A percentile compares a stretch with the other conserved stretches of the same genome.
phyloP scores from a whole-genome alignment of 2,329 filamentous ascomycete species.

The Colletotrichum liaoningense region DNA sequence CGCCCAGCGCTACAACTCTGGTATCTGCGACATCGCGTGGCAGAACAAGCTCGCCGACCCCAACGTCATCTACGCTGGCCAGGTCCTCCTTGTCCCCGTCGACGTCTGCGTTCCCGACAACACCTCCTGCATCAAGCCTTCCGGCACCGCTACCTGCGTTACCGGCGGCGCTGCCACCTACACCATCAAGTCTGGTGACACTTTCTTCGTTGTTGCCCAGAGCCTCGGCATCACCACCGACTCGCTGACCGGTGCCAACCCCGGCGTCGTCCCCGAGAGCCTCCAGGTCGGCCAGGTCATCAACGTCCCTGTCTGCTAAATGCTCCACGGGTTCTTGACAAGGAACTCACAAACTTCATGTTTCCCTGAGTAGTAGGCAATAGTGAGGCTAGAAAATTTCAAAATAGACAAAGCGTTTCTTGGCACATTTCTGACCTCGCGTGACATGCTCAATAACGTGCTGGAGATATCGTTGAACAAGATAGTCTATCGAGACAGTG shows the following conservation, averaged over 20 bases:
- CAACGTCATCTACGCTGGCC: conserved; percentile 6
- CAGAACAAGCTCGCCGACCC: conserved; percentile 17
- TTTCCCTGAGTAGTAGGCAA: background rate
- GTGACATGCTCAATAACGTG: too few species aligned
- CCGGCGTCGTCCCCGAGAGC: background rate
- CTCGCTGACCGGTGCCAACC: conserved; percentile 17
- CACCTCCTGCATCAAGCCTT: conserved; percentile 5
- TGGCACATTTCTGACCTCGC: too few species aligned
- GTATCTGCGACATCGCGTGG: conserved; percentile 21
- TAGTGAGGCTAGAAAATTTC: too few species aligned
- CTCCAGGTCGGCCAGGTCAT: conserved; percentile 14
- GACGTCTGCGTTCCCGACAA: conserved; percentile 20
- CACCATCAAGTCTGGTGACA: conserved; percentile 83
- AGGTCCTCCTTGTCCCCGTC: conserved; percentile 8
- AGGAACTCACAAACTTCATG: too few species aligned
- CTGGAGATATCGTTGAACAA: too few species aligned
- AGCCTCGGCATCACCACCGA: conserved; percentile 65
- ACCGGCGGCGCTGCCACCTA: conserved; percentile 41
- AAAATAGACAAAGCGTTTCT: too few species aligned
- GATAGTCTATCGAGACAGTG: too few species aligned
- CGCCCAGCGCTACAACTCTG: conserved; percentile 17
- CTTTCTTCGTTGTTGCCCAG: conserved; percentile 83
- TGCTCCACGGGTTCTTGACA: background rate
- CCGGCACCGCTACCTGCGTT: conserved; percentile 9
- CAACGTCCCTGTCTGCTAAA: conserved; percentile 22